Evolutionary conservation across 1,139 yeast species (phyloP), one percentile per base, ranked within the genome.

Genomic region (Saccharomyces hybrid): DNA sequence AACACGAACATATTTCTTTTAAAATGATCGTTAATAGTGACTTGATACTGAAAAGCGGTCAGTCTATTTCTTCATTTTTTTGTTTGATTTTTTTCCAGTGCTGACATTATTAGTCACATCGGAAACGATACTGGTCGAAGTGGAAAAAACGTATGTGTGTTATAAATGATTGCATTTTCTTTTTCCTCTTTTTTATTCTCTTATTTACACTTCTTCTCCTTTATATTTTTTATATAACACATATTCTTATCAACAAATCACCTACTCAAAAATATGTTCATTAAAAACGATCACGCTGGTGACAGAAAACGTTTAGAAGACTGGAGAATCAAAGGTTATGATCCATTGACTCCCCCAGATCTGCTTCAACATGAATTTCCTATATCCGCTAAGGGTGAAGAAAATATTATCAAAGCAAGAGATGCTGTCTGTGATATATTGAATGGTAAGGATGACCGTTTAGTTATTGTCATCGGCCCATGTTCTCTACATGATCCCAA

Each of bases 401-500:
- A 80, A 52, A 82, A 76, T 56, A 88, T 93, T 54, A 70, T 85
- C 51, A 75, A 78, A 52, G 97, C 96, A 34, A 83, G 99, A 73
- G 81, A 86, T 61, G 83, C 81, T 34, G 85, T 95, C 1, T 81
- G 83, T 52, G 80, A 81, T 50, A 82, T 89, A 56, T 72, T 89
- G 57, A 78, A 81, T 58, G 96, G 95, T 51, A 77, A 78, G 57
- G 95, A 87, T 64, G 97, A 89, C 72, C 79, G 96, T 64, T 73
- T 88, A 60, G 76, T 89, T 41, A 80, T 89, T 32, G 89, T 93
- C 51, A 86, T 93, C 60, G 99, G 99, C 0, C 99, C 99, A 57
- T 93, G 99, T 72, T 93, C 98, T 4, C 84, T 93, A 62, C 98
- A 93, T 68, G 99, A 93, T 71, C 93, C 97, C 30, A 79, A 76